A percentile compares a stretch with the other conserved stretches of the same genome.
Evolutionary conservation across 1,139 yeast genomes (phyloP).

Genomic region (Pichia sp.): DNA sequence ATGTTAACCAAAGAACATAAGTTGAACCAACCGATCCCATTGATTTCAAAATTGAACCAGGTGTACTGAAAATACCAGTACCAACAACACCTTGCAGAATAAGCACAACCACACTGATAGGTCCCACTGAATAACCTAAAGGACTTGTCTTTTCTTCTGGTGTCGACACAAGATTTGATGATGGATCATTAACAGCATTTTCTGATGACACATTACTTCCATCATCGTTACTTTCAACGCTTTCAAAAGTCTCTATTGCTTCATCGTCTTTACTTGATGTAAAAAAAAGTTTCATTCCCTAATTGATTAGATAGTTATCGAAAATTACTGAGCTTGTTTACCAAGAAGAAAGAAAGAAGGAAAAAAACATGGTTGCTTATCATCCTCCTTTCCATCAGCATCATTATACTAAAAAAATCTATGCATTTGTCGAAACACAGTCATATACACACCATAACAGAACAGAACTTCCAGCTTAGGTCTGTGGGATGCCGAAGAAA

Average conservation of each 20-base stretch:
- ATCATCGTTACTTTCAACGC: not conserved
- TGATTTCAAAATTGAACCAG: slow-evolving; percentile 33
- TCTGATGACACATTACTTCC: not conserved
- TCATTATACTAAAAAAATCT: too few species aligned
- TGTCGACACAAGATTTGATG: slow-evolving; percentile 26
- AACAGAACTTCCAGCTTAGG: too few species aligned
- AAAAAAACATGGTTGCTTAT: too few species aligned
- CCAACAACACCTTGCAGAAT: slow-evolving; percentile 40
- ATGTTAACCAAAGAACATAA: slow-evolving; percentile 38
- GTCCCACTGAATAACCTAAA: slow-evolving; percentile 34
- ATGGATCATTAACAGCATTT: not conserved
- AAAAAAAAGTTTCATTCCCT: too few species aligned
- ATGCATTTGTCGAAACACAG: too few species aligned
- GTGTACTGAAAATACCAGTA: slow-evolving; percentile 42
- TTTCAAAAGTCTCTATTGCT: not conserved
- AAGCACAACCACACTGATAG: slow-evolving; percentile 30
- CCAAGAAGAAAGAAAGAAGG: too few species aligned
- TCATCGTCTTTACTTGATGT: too few species aligned
- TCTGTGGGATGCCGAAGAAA: too few species aligned
- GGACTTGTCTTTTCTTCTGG: slow-evolving; percentile 38
- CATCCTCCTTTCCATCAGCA: too few species aligned
- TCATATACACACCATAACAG: too few species aligned
- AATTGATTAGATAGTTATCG: too few species aligned
- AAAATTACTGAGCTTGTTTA: too few species aligned
- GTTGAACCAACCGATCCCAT: slow-evolving; percentile 39